Evolutionary conservation across 1,284 basidiomycete species (phyloP), one percentile per base, ranked within the genome.

Genomic region (Cutaneotrichosporon sp.): DNA sequence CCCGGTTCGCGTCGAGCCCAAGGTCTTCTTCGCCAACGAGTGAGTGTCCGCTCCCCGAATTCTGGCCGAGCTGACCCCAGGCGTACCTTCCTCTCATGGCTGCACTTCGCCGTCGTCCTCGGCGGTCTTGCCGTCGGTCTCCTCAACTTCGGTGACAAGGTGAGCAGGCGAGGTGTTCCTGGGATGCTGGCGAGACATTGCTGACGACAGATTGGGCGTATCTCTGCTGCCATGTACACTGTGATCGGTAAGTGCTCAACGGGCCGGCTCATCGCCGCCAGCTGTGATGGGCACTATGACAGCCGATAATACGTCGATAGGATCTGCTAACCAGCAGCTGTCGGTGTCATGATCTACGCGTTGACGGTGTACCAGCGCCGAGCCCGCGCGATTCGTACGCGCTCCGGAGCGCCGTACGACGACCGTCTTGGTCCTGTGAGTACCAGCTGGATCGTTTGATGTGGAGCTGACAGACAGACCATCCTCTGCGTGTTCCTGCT

Each of bases 341-440:
- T 97, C 87, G 91, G 87, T 14, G 93, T 97, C 68, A 98, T 98
- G 95, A 78, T 93, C 33, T 98, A 97, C 78, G 95, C 97, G 1
- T 82, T 99, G 20, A 89, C 90, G 69, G 93, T 93, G 47, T 98
- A 95, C 79, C 95, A 98, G 79, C 95, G 94, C 91, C 88, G 95
- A 70, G 97, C 95, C 16, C 85, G 87, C 31, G 92, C 94, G 24
- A 99, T 99, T 75, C 87, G 95, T 54, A 85, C 87, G 61, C 90
- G 95, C 51, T 92, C 94, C 14, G 87, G 90, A 57, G 95, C 94
- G 24, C 95, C 95, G 2, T 99, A 99, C 80, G 97, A 99, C 73
- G 95, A 99, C 82, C 87, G 97, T 60, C 80, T 98, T 58, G 95
- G 95, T 61, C 87, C 87, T 55, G 87, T 89, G 64, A 79, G 87